Evolutionary conservation across 192 early-diverging fungal genomes (phyloP), one percentile per base, ranked within the genome.

Genomic region (Backusella parvicylindrica): DNA sequence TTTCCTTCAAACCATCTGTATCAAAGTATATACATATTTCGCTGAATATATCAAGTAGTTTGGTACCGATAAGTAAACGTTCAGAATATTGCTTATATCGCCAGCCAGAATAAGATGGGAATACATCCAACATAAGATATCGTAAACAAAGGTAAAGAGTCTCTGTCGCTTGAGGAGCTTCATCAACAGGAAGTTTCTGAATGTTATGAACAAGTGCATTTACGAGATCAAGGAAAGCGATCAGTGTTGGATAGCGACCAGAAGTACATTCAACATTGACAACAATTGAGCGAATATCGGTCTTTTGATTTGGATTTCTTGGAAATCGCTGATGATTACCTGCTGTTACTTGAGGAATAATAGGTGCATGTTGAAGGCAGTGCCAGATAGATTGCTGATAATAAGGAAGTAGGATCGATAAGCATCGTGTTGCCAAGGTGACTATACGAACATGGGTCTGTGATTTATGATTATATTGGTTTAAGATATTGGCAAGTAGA

Each of bases 21-120:
- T 71, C 56, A 67, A 71, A 79, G 23, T 74, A 68, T 35, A 33
- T 65, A 5, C 28, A 67, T 13, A 81, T 53, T 49, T 81, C 70
- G 8, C 66, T 63, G 38, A 82, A 75, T 23, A 78, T 75, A 15
- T 41, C 28, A 7, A 82, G 32, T 23, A 82, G 68, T 63, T 68
- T 77, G 53, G 49, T 43, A 18, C 80, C 80, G 18, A 82, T 77
- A 1, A 72, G 35, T 37, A 63, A 72, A 6, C 77, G 72, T n/a
- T 82, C 76, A 12, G 73, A 78, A 0, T 78, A 33, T 1, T 53
- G 18, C 53, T 75, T 71, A 64, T 82, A 82, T 31, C 80, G 72
- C 80, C 80, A 82, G 7, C 37, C 64, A 41, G 75, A 56, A 50
- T 82, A 82, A 9, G 49, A 72, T n/a, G 76, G 80, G 18, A 82